These are phyloP conservation scores for Alternaria hordeiaustralica DNA, from an alignment of 2,329 filamentous ascomycete species.

Conservation along the genomic window DNA sequence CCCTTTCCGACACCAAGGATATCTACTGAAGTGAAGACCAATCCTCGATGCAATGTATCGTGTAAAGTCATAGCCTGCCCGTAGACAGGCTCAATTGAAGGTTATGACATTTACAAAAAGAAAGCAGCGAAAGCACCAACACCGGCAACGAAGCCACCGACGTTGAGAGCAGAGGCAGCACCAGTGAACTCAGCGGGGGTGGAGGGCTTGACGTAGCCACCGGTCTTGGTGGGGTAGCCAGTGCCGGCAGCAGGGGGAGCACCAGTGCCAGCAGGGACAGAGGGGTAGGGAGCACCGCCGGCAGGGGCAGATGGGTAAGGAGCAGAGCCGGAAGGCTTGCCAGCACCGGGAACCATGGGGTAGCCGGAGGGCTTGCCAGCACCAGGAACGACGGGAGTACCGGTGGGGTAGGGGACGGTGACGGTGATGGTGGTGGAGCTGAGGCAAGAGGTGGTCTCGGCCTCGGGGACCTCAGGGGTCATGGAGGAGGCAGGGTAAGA, in stretches of 20 bases:
- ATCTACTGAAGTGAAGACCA: slow-evolving; percentile 31
- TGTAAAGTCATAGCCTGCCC: slow-evolving; percentile 50
- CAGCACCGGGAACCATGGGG: slow-evolving; percentile 12
- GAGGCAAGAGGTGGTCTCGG: slow-evolving; percentile 39
- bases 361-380: slow-evolving; percentile 38
- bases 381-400: slow-evolving; percentile 22
- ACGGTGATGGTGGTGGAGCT: slow-evolving; percentile 53
- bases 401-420: slow-evolving; percentile 51
- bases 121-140: slow-evolving; percentile 51
- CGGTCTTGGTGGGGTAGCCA: slow-evolving; percentile 41
- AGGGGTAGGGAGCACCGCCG: slow-evolving; percentile 18
- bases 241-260: slow-evolving; percentile 27
- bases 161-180: slow-evolving; percentile 46
- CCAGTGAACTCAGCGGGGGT: slow-evolving; percentile 46
- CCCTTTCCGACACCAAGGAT: slow-evolving; percentile 35
- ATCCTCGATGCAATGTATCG: slow-evolving; percentile 35
- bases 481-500: slow-evolving; percentile 2
- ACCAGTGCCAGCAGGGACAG: slow-evolving; percentile 18
- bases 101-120: slow-evolving; percentile 51
- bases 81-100: slow-evolving; percentile 38
- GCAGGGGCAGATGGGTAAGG: slow-evolving; percentile 17
- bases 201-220: slow-evolving; percentile 40
- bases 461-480: slow-evolving; percentile 14
- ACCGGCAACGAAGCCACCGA: slow-evolving; percentile 49
- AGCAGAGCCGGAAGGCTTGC: slow-evolving; percentile 13